Base-by-base conservation (phyloP, 73 alveolate species). In the Paramecium bursaria region DNA sequence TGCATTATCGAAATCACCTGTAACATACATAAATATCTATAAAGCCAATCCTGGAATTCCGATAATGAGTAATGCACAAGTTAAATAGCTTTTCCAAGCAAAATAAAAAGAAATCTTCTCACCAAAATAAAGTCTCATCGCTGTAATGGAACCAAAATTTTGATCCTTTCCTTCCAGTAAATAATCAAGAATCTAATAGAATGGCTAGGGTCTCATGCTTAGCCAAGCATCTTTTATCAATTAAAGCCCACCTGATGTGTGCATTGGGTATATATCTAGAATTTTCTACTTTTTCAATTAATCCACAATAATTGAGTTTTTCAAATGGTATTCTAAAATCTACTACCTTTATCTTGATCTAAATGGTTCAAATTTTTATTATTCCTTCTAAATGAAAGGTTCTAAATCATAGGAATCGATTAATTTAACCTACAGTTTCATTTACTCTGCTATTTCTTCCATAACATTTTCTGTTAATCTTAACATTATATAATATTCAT, bases 321-420 rank as follows among this genome's bases (percentile, higher is more conserved):
- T 33, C n/a, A 79, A 46, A 53, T 79, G 73, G 27, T 53, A 30
- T 25, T 79, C 73, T 25, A 55, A 47, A 22, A 79, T 79, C 22
- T 54, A 50, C 21, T 79, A 55, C 54, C 89, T 52, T 54, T 79
- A 19, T 26, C 76, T 79, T 7, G 89, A 79, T 53, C 89, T 48
- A 15, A 79, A 79, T 0, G 89, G 89, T 46, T 79, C 89, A 79
- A 79, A 79, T 22, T 39, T 21, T 17, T 48, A 39, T 39, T 54
- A 50, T 19, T 79, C 25, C 23, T 52, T 50, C 35, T 21, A 13
- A 13, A 39, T 79, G 23, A 39, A 79, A 6, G 57, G 74, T 39
- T 79, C 89, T 25, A 53, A 55, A 79, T 79, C 89, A 53, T 54
- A 79, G 21, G 89, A 79, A 23, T 79, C 89, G 11, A 79, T 55